These are phyloP conservation scores for Laguncularia racemosa DNA, from an alignment of 345 rosid species.

Conservation along the genomic window DNA sequence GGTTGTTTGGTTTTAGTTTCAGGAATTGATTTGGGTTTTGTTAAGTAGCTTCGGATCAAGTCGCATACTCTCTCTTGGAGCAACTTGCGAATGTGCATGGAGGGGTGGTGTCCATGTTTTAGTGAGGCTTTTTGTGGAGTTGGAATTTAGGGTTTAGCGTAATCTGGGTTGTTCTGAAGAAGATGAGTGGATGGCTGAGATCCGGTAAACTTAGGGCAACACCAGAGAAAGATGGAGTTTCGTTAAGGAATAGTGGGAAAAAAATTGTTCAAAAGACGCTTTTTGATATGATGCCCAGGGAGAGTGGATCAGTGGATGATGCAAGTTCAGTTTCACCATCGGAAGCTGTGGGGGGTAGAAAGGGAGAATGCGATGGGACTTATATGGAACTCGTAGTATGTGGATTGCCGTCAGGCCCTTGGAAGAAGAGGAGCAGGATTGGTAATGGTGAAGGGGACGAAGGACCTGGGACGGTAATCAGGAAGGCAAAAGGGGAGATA, in stretches of 20 bases:
- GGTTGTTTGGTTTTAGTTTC: too few species aligned
- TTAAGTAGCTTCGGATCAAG: too few species aligned
- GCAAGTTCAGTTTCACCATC: neutral
- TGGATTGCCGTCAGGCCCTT: neutral
- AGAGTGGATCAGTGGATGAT: neutral
- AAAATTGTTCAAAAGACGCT: slow-evolving; percentile 1
- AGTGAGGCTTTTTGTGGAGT: too few species aligned
- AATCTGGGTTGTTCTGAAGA: slow-evolving; percentile 9
- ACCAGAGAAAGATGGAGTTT: slow-evolving; percentile 16
- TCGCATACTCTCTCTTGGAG: too few species aligned
- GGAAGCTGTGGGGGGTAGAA: slow-evolving; percentile 5
- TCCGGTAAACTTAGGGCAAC: slow-evolving; percentile 17
- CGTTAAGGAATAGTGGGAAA: neutral
- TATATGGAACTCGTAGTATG: neutral
- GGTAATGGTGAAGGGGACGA: slow-evolving; percentile 13
- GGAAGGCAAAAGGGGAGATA: slow-evolving; percentile 11
- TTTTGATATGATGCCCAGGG: neutral
- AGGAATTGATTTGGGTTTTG: too few species aligned
- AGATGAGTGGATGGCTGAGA: slow-evolving; percentile 37
- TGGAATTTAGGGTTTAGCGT: slow-evolving; percentile 8
- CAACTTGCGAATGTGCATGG: too few species aligned
- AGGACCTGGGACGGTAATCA: slow-evolving; percentile 18
- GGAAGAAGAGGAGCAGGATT: slow-evolving; percentile 15
- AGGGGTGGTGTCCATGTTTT: too few species aligned
- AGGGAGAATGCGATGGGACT: slow-evolving; percentile 2